These are phyloP conservation scores for Ceratobasidium sp. DNA, from an alignment of 1,284 basidiomycete genomes.

Conservation along the genomic window DNA sequence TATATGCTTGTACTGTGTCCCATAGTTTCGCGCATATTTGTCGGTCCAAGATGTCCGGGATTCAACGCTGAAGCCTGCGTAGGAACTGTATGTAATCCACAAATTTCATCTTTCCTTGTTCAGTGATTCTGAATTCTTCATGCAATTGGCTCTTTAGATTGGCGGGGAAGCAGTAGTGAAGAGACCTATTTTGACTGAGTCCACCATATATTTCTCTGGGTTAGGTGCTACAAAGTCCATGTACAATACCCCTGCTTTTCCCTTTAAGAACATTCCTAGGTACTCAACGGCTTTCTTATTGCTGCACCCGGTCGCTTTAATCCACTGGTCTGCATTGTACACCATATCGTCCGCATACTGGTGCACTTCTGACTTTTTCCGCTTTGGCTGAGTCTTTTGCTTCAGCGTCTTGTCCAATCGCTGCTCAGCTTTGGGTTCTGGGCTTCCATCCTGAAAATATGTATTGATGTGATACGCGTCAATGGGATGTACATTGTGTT, in stretches of 20 bases:
- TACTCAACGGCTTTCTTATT: neutral
- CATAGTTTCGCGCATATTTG: conserved; percentile 27
- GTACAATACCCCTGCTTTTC: conserved; percentile 18
- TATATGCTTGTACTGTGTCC: conserved; percentile 28
- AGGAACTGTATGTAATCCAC: conserved; percentile 47
- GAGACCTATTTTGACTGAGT: conserved; percentile 44
- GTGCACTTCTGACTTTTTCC: neutral
- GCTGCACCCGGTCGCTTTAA: neutral
- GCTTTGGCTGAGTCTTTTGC: neutral
- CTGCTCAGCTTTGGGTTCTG: neutral
- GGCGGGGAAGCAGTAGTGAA: conserved; percentile 61
- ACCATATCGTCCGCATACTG: neutral
- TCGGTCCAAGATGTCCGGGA: neutral
- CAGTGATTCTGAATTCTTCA: conserved; percentile 40
- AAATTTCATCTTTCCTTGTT: conserved; percentile 46
- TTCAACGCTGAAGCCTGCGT: neutral
- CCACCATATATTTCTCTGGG: too few relatives aligned
- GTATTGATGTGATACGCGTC: too few relatives aligned
- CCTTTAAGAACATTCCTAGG: conserved; percentile 20
- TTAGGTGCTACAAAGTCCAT: conserved; percentile 36
- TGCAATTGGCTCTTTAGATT: conserved; percentile 52
- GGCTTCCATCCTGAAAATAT: too few relatives aligned
- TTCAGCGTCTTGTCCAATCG: conserved; percentile 4
- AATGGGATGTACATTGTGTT: too few relatives aligned
- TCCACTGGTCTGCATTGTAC: conserved; percentile 13